A percentile compares a stretch with the other conserved stretches of the same genome.
phyloP scores from a whole-genome alignment of 2,329 filamentous ascomycete species.

The Fusarium torulosum region DNA sequence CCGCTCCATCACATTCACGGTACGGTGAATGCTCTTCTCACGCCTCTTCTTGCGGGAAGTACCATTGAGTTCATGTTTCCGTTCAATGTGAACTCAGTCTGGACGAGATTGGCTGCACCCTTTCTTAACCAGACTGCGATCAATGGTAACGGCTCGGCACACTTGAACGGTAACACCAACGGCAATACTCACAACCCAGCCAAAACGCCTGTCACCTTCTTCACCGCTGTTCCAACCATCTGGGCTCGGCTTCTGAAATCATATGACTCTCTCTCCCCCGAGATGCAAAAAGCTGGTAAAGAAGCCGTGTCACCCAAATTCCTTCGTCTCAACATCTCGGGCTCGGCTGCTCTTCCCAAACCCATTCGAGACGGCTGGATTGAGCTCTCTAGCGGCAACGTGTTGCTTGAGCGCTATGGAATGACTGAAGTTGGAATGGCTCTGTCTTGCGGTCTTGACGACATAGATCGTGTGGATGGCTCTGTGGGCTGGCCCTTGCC shows the following conservation, averaged over 20 bases:
- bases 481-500: conserved; percentile 95
- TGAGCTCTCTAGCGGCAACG: conserved; percentile 80
- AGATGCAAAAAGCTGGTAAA: conserved; percentile 74
- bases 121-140: conserved; percentile 64
- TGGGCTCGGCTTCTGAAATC: conserved; percentile 90
- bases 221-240: conserved; percentile 95
- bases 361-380: conserved; percentile 89
- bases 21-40: conserved; percentile 89
- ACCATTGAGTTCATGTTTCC: conserved; percentile 95
- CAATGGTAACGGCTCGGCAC: not conserved
- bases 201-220: conserved; percentile 76
- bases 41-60: conserved; percentile 87
- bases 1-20: conserved; percentile 98
- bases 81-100: conserved; percentile 88
- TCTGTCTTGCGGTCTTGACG: conserved; percentile 87
- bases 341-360: conserved; percentile 91
- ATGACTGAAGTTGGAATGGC: conserved; percentile 99
- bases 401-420: conserved; percentile 95
- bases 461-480: conserved; percentile 84
- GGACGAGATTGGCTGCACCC: conserved; percentile 84
- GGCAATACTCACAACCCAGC: conserved; percentile 37
- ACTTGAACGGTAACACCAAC: not conserved
- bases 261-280: conserved; percentile 70
- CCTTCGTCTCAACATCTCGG: conserved; percentile 91
- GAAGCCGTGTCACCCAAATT: conserved; percentile 79